A percentile compares a stretch with the other conserved stretches of the same genome.
Conservation (phyloP, 2,329 filamentous ascomycete species). For the Eurotiales sp. region DNA sequence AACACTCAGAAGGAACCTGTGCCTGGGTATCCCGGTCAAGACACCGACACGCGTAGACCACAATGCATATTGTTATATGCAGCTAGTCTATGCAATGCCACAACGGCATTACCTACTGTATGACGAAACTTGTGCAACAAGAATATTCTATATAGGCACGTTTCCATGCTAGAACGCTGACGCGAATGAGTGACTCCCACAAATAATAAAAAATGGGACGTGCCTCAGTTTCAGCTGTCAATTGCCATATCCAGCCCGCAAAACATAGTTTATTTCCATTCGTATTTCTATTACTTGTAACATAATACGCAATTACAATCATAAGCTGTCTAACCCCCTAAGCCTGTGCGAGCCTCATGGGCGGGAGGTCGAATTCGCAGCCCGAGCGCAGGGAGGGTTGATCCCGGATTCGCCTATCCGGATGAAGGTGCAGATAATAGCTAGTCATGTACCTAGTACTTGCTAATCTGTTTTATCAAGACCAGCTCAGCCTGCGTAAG, state of each 20-base stretch:
- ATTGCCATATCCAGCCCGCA: neutral
- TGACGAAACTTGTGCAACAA: neutral
- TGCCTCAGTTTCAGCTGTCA: slow-evolving; percentile 5
- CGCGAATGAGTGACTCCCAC: neutral
- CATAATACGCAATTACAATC: too few species aligned
- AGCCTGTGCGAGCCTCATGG: neutral
- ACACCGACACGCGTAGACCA: too few species aligned
- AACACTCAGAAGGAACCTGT: too few species aligned
- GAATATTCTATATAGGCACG: too few species aligned
- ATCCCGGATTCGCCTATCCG: neutral
- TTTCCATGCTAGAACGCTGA: too few species aligned
- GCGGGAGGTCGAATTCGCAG: neutral
- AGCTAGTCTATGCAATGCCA: neutral
- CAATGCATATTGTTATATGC: neutral
- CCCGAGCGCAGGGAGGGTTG: neutral
- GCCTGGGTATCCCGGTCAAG: too few species aligned
- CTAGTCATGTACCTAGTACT: neutral
- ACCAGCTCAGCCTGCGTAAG: too few species aligned
- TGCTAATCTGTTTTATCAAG: neutral
- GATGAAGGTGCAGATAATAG: neutral
- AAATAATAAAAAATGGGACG: too few species aligned
- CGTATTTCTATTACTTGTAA: neutral
- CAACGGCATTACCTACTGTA: too few species aligned
- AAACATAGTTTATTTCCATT: neutral
- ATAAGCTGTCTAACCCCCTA: neutral